These are phyloP conservation scores for Fusarium decemcellulare DNA, from an alignment of 2,329 filamentous ascomycete genomes.

Conservation along the genomic window DNA sequence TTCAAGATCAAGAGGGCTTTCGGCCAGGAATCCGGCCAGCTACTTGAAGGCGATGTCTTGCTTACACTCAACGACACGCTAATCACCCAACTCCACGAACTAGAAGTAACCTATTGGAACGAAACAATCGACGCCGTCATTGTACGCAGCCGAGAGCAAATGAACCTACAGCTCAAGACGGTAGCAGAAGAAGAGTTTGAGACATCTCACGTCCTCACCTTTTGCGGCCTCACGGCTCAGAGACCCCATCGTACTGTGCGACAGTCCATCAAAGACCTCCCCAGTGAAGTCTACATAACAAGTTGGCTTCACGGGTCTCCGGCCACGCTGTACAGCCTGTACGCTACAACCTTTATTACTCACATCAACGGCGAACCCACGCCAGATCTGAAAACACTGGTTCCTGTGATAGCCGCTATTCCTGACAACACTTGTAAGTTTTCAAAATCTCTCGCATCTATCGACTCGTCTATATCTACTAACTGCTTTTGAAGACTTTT, in stretches of 20 bases:
- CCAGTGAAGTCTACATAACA: constrained; percentile 96
- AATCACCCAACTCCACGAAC: constrained; percentile 90
- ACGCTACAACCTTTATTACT: constrained; percentile 97
- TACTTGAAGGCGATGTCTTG: constrained; percentile 92
- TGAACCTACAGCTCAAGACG: constrained; percentile 83
- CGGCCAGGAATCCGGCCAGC: constrained; percentile 63
- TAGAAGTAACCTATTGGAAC: constrained; percentile 96
- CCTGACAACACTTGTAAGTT: constrained; percentile 90
- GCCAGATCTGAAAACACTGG: constrained; percentile 83
- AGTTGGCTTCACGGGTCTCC: constrained; percentile 87
- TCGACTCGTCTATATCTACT: constrained; percentile 17
- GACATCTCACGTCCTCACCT: constrained; percentile 91
- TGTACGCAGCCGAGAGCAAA: constrained; percentile 87
- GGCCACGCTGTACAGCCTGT: constrained; percentile 89
- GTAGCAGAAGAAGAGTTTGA: constrained; percentile 92
- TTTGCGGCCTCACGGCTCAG: constrained; percentile 94
- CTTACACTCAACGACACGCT: constrained; percentile 91
- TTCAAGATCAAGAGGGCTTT: constrained; percentile 97
- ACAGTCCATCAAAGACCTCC: constrained; percentile 97
- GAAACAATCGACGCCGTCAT: constrained; percentile 86
- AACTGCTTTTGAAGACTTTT: constrained; percentile 75
- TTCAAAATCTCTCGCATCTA: too few relatives aligned
- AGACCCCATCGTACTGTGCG: constrained; percentile 95
- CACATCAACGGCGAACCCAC: constrained; percentile 93
- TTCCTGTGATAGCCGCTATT: constrained; percentile 87